These are phyloP conservation scores for Tuber indicum DNA, from an alignment of 495 filamentous ascomycete species.

Conservation along the genomic window DNA sequence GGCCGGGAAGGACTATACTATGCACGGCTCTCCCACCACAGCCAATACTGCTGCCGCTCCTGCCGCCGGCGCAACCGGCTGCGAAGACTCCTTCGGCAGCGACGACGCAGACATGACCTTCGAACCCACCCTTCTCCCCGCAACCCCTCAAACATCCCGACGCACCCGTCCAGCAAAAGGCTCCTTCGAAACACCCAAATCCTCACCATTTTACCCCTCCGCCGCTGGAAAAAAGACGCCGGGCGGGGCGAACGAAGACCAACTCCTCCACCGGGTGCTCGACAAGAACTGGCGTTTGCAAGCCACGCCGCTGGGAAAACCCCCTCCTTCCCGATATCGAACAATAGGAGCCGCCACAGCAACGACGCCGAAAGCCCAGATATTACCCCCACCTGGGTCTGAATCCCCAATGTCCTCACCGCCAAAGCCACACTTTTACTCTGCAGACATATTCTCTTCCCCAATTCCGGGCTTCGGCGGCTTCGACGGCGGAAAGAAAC, in stretches of 20 bases:
- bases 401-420: constrained; percentile 69
- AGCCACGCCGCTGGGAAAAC: constrained; percentile 68
- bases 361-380: constrained; percentile 34
- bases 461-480: constrained; percentile 68
- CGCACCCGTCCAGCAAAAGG: constrained; percentile 12
- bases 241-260: constrained; percentile 51
- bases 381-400: constrained; percentile 45
- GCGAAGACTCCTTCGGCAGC: constrained; percentile 1
- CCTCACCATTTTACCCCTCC: constrained; percentile 44
- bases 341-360: constrained; percentile 42
- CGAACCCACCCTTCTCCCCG: constrained; percentile 17
- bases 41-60: neutral
- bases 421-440: constrained; percentile 59
- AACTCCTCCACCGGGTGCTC: constrained; percentile 75
- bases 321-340: constrained; percentile 41
- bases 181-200: constrained; percentile 31
- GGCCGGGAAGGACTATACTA: constrained; percentile 32
- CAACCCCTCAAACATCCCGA: constrained; percentile 28
- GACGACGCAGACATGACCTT: constrained; percentile 3
- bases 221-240: constrained; percentile 42
- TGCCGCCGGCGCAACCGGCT: neutral
- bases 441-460: constrained; percentile 81
- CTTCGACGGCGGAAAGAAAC: constrained; percentile 24
- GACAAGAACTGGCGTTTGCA: constrained; percentile 92
- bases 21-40: constrained; percentile 48